Base-by-base conservation (phyloP, 2,329 filamentous ascomycete genomes). In the Curvularia sp. region DNA sequence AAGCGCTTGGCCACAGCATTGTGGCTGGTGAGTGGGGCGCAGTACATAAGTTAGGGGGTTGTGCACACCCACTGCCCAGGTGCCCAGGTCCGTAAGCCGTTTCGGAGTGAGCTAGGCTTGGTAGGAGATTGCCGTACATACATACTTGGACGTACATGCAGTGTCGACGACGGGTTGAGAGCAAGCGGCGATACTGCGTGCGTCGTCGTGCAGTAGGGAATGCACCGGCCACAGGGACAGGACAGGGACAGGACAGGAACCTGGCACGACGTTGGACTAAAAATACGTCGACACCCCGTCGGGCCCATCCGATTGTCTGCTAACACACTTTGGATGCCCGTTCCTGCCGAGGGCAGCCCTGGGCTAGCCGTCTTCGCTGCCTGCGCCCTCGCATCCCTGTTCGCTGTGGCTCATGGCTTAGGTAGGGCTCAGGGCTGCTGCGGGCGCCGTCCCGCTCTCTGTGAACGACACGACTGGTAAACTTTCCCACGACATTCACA, bases 401-500 rank as follows among this genome's bases (percentile, higher is more conserved):
- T 21, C 25, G 28, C 23, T 25, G 51, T 48, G 42, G 51, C 42
- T 48, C 36, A 45, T 10, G 41, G 41, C 49, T 52, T 28, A 45
- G 34, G 34, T 28, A 45, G 13, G 32, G 30, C 15, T 36, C 32
- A 36, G 32, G 32, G 32, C 32, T 36, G 30, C 49, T 45, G 49
- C 41, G 49, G 49, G 49, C 50, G 43, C 55, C 53, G 53, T 63
- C 49, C 60, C 52, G 49, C 59, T 57, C 55, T 49, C 41, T 49
- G 51, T 45, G 25, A 41, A 46, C 49, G n/a, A 34, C 32, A 36
- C 32, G 32, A 18, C 42, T 25, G 21, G 18, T 43, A 23, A 54
- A 55, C 53, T 52, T 47, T 59, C 42, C 57, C 42, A 59, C 23
- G 32, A 38, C 51, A 38, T 52, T 45, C 48, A 42, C 28, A n/a